Evolutionary conservation across 1,284 basidiomycete genomes (phyloP).

Genomic region (Ganoderma lingzhi): DNA sequence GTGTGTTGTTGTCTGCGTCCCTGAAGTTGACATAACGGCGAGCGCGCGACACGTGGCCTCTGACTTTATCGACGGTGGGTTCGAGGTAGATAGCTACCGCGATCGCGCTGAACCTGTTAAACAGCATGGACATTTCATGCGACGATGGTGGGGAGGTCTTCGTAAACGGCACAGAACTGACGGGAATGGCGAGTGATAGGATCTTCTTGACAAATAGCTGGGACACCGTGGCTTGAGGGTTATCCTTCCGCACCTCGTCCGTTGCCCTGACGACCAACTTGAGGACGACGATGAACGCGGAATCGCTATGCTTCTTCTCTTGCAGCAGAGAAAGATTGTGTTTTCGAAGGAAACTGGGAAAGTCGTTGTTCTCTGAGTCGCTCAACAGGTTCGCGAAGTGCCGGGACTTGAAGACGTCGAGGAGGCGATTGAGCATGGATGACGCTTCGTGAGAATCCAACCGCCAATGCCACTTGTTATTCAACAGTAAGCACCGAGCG

Average conservation of each 20-base stretch:
- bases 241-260: slow-evolving; percentile 41
- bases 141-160: slow-evolving; percentile 59
- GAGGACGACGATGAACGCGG: slow-evolving; percentile 83
- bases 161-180: slow-evolving; percentile 74
- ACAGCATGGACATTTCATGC: slow-evolving; percentile 80
- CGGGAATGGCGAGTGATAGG: slow-evolving; percentile 81
- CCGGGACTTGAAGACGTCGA: slow-evolving; percentile 83
- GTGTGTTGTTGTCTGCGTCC: slow-evolving; percentile 73
- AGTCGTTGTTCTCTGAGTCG: slow-evolving; percentile 68
- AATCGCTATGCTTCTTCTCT: slow-evolving; percentile 65
- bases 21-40: slow-evolving; percentile 76
- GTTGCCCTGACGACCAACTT: slow-evolving; percentile 76
- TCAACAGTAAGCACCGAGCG: slow-evolving; percentile 78
- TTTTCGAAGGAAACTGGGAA: slow-evolving; percentile 79
- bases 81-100: slow-evolving; percentile 83
- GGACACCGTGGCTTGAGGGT: slow-evolving; percentile 33
- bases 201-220: slow-evolving; percentile 70
- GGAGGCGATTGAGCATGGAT: slow-evolving; percentile 70
- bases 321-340: slow-evolving; percentile 65
- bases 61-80: slow-evolving; percentile 57
- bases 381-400: slow-evolving; percentile 82
- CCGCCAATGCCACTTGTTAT: slow-evolving; percentile 64
- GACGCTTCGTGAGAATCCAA: slow-evolving; percentile 77
- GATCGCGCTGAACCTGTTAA: slow-evolving; percentile 87
- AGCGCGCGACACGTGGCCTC: slow-evolving; percentile 66